Percentiles rank a stretch among this genome's conserved stretches.
Evolutionary conservation across 257 asterid species (phyloP).

Genomic region (Penstemon davidsonii): DNA sequence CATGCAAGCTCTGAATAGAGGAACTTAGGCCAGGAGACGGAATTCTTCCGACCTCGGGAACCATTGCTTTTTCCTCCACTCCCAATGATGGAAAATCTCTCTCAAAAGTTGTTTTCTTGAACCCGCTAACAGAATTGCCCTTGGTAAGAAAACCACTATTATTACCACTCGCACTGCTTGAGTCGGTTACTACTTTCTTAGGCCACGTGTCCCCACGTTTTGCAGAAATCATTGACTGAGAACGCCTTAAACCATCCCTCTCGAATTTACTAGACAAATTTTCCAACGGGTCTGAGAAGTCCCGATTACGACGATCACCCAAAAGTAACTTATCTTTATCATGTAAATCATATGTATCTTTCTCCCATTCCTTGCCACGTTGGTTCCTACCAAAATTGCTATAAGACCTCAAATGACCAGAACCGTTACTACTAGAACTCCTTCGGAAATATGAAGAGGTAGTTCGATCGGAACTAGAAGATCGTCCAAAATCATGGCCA

Average conservation of each 20-base stretch:
- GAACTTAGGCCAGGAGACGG: conserved; percentile 68
- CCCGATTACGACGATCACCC: conserved; percentile 36
- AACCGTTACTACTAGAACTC: conserved; percentile 62
- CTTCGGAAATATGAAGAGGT: conserved; percentile 57
- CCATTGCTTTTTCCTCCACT: conserved; percentile 49
- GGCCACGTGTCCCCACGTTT: conserved; percentile 47
- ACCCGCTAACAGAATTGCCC: conserved; percentile 35
- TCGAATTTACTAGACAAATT: conserved; percentile 36
- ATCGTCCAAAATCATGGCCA: conserved; percentile 48
- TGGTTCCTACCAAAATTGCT: conserved; percentile 60
- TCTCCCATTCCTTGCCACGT: conserved; percentile 58
- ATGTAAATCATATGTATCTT: conserved; percentile 44
- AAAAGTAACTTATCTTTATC: conserved; percentile 42
- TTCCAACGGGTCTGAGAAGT: conserved; percentile 34
- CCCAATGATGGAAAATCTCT: conserved; percentile 67
- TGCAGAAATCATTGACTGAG: conserved; percentile 48
- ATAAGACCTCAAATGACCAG: conserved; percentile 49
- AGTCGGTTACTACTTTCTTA: conserved; percentile 35
- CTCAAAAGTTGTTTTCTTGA: conserved; percentile 45
- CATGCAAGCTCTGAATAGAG: conserved; percentile 51
- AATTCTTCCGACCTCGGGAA: conserved; percentile 61
- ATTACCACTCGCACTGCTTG: conserved; percentile 27
- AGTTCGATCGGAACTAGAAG: conserved; percentile 56
- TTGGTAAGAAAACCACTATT: conserved; percentile 33
- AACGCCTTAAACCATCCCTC: conserved; percentile 39